Base-by-base conservation (phyloP, 2,329 filamentous ascomycete genomes). In the Microsporum audouinii region DNA sequence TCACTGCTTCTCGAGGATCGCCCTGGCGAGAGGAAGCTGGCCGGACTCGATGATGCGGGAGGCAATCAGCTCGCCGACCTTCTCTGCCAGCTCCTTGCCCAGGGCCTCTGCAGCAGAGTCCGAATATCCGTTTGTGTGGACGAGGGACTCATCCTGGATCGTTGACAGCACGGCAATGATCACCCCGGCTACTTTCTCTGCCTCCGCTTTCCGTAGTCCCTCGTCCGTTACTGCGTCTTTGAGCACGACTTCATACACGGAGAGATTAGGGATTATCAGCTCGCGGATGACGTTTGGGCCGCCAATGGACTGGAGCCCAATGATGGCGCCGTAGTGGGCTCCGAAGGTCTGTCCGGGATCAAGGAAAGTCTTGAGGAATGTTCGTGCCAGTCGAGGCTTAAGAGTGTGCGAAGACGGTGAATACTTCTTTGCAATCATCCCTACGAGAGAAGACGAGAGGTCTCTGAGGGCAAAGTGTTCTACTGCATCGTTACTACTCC, bases 291-390 rank as follows among this genome's bases (percentile, higher is more conserved):
- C 82, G 63, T 87, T 84, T 0, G 79, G 69, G 7, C 86, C 91
- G 31, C 91, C 90, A 29, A 95, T 86, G 1, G 87, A 84, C 1
- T 87, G 81, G 2, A 99, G 78, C 1, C 91, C 92, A 34, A 86
- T 82, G 27, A 99, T 82, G 5, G 92, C 90, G 51, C 94, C 94
- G 71, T 94, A 99, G 69, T 96, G 89, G 0, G 92, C 87, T 1
- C 88, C 85, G 0, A 91, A 83, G 0, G 91, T 86, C 70, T 91
- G 90, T 49, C 86, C 84, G 0, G 90, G 89, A 69, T 96, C 91
- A 34, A 99, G 82, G 73, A 96, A 92, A 68, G 88, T 86, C 76
- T 96, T 96, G 38, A 97, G 82, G 69, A 91, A 96, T 0, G 91
- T 94, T n/a, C 94, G 84, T 2, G 91, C 91, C 34, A 99, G 86